These are phyloP conservation scores for Fraxinus anomala DNA, from an alignment of 257 asterid genomes.

Conservation along the genomic window DNA sequence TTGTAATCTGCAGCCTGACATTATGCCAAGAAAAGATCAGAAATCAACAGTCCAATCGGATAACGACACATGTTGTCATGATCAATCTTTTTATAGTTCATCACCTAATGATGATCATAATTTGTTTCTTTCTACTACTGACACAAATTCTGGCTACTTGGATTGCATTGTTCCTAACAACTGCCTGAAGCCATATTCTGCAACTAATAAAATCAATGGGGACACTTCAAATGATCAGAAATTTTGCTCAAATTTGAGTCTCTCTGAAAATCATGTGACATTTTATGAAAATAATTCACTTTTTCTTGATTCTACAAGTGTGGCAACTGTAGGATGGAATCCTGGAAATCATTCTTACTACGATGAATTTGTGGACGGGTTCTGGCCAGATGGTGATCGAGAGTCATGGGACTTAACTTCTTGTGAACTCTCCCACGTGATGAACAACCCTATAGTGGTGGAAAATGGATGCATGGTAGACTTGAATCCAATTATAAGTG, in stretches of 20 bases:
- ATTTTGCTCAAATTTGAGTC: slow-evolving; percentile 12
- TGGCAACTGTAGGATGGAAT: slow-evolving; percentile 29
- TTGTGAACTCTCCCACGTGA: slow-evolving; percentile 73
- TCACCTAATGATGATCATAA: slow-evolving; percentile 33
- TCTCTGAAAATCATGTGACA: slow-evolving; percentile 23
- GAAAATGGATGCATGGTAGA: slow-evolving; percentile 30
- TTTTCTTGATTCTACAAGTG: slow-evolving; percentile 16
- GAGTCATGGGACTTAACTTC: slow-evolving; percentile 54
- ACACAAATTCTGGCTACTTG: slow-evolving; percentile 73
- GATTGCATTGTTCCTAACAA: slow-evolving; percentile 84
- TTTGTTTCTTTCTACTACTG: slow-evolving; percentile 36
- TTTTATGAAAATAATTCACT: slow-evolving; percentile 8
- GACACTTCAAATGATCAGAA: slow-evolving; percentile 4
- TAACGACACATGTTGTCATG: slow-evolving; percentile 30
- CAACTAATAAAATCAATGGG: slow-evolving; percentile 5
- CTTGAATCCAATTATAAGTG: slow-evolving; percentile 11
- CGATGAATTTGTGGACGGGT: slow-evolving; percentile 29
- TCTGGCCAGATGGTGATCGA: slow-evolving; percentile 36
- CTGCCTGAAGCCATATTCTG: slow-evolving; percentile 62
- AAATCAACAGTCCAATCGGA: slow-evolving; percentile 25
- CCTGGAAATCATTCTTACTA: slow-evolving; percentile 24
- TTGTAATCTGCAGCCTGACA: slow-evolving; percentile 4
- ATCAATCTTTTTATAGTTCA: slow-evolving; percentile 42
- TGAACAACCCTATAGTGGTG: slow-evolving; percentile 29
- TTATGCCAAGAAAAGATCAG: neutral